Percentiles rank a stretch among this genome's conserved stretches.
These are phyloP conservation scores for Leccinum rimulosum DNA, from an alignment of 768 basidiomycete genomes.

Conservation along the genomic window DNA sequence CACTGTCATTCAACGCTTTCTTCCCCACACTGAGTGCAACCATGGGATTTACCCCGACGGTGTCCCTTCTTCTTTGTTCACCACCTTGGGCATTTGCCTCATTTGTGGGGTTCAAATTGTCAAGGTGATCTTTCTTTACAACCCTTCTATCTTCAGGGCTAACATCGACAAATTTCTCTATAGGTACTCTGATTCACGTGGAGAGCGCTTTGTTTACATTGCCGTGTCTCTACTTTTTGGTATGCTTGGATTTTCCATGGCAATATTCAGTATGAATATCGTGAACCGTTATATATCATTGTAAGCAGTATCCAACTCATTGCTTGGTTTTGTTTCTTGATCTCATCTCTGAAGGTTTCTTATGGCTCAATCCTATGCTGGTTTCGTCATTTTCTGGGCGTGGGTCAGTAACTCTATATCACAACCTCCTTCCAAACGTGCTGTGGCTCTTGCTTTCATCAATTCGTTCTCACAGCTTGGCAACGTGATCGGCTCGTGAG, in stretches of 20 bases:
- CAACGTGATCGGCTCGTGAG: slow-evolving; percentile 80
- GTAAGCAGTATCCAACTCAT: slow-evolving; percentile 34
- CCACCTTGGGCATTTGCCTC: slow-evolving; percentile 66
- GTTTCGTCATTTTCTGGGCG: slow-evolving; percentile 61
- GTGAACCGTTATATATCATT: slow-evolving; percentile 63
- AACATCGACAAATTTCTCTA: slow-evolving; percentile 3
- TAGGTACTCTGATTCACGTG: slow-evolving; percentile 67
- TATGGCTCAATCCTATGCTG: slow-evolving; percentile 73
- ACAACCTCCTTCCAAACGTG: slow-evolving; percentile 82
- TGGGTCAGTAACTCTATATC: slow-evolving; percentile 63
- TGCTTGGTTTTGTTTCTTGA: not conserved
- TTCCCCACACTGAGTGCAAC: slow-evolving; percentile 78
- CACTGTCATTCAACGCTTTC: slow-evolving; percentile 75
- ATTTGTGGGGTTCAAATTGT: slow-evolving; percentile 49
- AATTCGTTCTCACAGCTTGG: slow-evolving; percentile 82
- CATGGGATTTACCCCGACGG: slow-evolving; percentile 62
- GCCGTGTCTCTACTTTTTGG: slow-evolving; percentile 51
- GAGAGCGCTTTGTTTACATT: slow-evolving; percentile 74
- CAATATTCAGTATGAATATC: slow-evolving; percentile 60
- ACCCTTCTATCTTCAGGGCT: not conserved
- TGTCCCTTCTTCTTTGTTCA: slow-evolving; percentile 71
- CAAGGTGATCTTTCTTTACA: slow-evolving; percentile 37
- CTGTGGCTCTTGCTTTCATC: slow-evolving; percentile 80
- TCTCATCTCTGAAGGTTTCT: slow-evolving; percentile 51
- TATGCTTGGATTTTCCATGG: slow-evolving; percentile 65